phyloP scores from a whole-genome alignment of 495 filamentous ascomycete genomes.

The Xylaria scruposa region DNA sequence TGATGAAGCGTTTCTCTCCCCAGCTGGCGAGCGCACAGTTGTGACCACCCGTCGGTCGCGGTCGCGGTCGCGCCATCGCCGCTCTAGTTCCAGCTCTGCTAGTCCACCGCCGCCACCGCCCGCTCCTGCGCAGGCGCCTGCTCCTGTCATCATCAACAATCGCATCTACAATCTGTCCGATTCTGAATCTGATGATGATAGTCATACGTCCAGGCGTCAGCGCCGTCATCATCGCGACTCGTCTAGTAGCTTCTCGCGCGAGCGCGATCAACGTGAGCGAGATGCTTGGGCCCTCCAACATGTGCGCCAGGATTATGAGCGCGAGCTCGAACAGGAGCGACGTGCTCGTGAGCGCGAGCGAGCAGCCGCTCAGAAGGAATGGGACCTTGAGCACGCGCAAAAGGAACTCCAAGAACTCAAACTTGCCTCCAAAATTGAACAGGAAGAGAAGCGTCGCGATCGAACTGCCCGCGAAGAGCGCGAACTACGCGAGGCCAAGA shows the following conservation, averaged over 20 bases:
- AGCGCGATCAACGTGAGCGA: constrained; percentile 28
- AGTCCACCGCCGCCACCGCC: constrained; percentile 27
- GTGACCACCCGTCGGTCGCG: constrained; percentile 47
- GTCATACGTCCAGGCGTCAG: constrained; percentile 34
- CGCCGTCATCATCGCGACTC: constrained; percentile 34
- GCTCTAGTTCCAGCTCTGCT: constrained; percentile 36
- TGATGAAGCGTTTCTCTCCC: constrained; percentile 39
- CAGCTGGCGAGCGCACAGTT: constrained; percentile 44
- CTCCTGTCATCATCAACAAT: constrained; percentile 58
- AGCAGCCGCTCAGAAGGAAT: constrained; percentile 38
- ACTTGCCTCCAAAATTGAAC: constrained; percentile 41
- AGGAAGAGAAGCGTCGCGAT: constrained; percentile 55
- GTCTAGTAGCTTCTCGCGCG: constrained; percentile 33
- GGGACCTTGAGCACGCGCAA: constrained; percentile 41
- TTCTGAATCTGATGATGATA: constrained; percentile 42
- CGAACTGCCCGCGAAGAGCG: constrained; percentile 49
- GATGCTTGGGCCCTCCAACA: constrained; percentile 33
- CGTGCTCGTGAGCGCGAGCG: constrained; percentile 32
- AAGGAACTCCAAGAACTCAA: constrained; percentile 45
- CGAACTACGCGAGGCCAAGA: constrained; percentile 50
- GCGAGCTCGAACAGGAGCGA: constrained; percentile 34
- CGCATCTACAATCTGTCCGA: constrained; percentile 50
- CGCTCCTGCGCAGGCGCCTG: constrained; percentile 29
- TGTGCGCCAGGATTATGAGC: constrained; percentile 37
- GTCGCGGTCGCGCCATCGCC: constrained; percentile 44